A percentile compares a stretch with the other conserved stretches of the same genome.
These are phyloP conservation scores for Effrenium voratum DNA, from an alignment of 73 alveolate species.

Conservation along the genomic window DNA sequence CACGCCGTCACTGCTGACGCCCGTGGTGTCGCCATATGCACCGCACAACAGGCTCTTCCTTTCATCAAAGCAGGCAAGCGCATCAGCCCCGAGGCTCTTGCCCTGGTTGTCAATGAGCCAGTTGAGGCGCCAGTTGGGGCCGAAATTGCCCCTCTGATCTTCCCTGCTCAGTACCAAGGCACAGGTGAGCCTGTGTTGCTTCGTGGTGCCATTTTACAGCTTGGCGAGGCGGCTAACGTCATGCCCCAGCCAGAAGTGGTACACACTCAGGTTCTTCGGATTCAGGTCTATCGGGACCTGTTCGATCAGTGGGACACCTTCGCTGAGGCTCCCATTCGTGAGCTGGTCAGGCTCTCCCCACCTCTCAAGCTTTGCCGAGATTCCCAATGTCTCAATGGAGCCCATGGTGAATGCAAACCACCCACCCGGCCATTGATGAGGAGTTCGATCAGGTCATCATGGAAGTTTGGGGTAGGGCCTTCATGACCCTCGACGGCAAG, in stretches of 20 bases:
- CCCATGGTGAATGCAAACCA: neutral
- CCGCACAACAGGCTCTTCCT: neutral
- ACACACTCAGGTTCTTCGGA: neutral
- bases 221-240: neutral
- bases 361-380: neutral
- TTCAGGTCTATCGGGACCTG: neutral
- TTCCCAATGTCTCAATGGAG: too few species aligned
- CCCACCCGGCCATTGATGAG: constrained; percentile 13
- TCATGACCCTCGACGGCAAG: neutral
- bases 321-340: neutral
- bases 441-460: neutral
- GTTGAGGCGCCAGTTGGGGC: neutral
- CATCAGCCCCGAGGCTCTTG: neutral
- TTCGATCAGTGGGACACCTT: neutral
- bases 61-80: neutral
- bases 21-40: neutral
- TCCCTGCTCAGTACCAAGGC: neutral
- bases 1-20: neutral
- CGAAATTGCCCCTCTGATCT: neutral
- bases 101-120: neutral
- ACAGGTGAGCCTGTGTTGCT: neutral
- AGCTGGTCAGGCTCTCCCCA: neutral
- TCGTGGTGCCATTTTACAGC: neutral
- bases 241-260: neutral
- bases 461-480: neutral